Evolutionary conservation across 2,329 filamentous ascomycete genomes (phyloP).

Genomic region (Exophiala phaeomuriformis): DNA sequence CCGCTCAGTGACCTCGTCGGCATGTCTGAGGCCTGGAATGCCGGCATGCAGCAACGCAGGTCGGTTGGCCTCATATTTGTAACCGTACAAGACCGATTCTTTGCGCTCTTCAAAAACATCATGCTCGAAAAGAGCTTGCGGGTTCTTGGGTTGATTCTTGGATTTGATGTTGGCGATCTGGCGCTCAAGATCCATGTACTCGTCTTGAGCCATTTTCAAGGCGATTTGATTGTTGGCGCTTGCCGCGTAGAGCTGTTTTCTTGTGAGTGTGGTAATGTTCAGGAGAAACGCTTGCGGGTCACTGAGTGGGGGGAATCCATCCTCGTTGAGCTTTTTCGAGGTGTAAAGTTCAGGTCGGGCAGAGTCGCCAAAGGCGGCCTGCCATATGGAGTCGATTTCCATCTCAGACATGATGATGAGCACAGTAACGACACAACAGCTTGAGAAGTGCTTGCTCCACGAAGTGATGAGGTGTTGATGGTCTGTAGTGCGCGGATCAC

Average conservation of each 20-base stretch:
- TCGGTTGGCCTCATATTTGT: conserved; percentile 47
- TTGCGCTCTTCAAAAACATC: conserved; percentile 53
- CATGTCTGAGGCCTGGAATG: conserved; percentile 27
- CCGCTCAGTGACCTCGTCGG: conserved; percentile 24
- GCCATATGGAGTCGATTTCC: conserved; percentile 21
- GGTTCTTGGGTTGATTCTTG: conserved; percentile 47
- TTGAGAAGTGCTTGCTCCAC: conserved; percentile 1
- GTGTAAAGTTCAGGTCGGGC: conserved; percentile 22
- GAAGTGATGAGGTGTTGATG: conserved; percentile 6
- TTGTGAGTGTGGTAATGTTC: conserved; percentile 16
- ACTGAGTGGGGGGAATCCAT: conserved; percentile 23
- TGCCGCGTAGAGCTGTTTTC: conserved; percentile 44
- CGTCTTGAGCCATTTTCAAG: conserved; percentile 51
- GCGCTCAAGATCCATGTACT: conserved; percentile 47
- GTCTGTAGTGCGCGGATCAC: background rate
- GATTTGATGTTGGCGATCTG: conserved; percentile 44
- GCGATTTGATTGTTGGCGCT: conserved; percentile 48
- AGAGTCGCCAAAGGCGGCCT: conserved; percentile 21
- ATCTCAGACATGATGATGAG: conserved; percentile 8
- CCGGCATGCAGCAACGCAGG: conserved; percentile 29
- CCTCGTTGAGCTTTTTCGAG: conserved; percentile 18
- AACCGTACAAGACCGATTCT: conserved; percentile 55
- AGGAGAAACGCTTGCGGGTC: conserved; percentile 22
- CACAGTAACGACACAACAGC: background rate
- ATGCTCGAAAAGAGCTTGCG: conserved; percentile 37